Conservation (phyloP, 805 yeast genomes). For the Sugiyamaella marilandica region DNA sequence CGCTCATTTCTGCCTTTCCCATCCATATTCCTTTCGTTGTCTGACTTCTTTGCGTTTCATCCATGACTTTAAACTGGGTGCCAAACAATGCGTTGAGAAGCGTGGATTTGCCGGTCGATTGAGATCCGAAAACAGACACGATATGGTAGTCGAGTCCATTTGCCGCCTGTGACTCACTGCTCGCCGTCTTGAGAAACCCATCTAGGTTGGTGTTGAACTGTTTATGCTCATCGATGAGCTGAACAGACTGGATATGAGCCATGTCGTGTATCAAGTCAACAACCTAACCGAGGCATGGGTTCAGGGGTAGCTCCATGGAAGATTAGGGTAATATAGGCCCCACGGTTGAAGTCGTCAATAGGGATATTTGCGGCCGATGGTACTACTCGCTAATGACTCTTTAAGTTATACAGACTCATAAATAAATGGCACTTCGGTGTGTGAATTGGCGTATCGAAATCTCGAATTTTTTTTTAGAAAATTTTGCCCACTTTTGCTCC, state of each 20-base stretch:
- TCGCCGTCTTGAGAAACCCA: conserved; percentile 35
- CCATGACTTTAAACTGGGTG: conserved; percentile 90
- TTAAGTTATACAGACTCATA: no score
- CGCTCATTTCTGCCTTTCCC: conserved; percentile 43
- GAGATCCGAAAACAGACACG: conserved; percentile 95
- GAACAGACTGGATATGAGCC: conserved; percentile 39
- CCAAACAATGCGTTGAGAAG: conserved; percentile 79
- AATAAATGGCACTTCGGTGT: no score
- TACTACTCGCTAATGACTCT: no score
- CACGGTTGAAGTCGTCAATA: background rate
- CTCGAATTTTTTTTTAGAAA: no score
- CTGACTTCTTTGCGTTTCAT: conserved; percentile 77
- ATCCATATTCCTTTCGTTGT: conserved; percentile 86
- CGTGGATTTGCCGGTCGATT: conserved; percentile 94
- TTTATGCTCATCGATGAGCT: conserved; percentile 60
- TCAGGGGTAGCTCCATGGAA: background rate
- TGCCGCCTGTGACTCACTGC: conserved; percentile 19
- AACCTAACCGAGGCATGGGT: background rate
- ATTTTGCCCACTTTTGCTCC: no score
- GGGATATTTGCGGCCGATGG: no score
- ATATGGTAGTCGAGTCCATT: conserved; percentile 77
- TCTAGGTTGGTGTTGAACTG: conserved; percentile 40
- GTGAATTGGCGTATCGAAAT: no score
- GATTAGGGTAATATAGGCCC: background rate
- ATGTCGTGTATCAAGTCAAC: background rate